phyloP scores from a whole-genome alignment of 2,329 filamentous ascomycete genomes.

The Xenosphaeropsis pyriputrescens region DNA sequence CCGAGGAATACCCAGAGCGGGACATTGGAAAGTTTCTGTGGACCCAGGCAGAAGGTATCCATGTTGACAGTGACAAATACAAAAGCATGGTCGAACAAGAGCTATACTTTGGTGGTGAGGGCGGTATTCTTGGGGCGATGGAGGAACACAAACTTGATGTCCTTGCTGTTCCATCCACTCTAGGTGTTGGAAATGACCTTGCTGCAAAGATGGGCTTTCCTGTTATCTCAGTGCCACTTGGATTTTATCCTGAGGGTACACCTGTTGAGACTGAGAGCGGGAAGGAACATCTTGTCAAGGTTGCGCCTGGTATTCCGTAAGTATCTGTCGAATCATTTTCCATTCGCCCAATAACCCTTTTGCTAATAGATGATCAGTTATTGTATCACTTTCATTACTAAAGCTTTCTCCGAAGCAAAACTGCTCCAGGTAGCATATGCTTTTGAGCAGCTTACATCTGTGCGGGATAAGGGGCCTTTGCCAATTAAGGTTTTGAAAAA shows the following conservation, averaged over 20 bases:
- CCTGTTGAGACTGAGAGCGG: constrained; percentile 26
- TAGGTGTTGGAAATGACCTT: too few species aligned
- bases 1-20: constrained; percentile 44
- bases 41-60: constrained; percentile 35
- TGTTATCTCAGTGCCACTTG: constrained; percentile 47
- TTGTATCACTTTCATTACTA: constrained; percentile 48
- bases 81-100: too few species aligned
- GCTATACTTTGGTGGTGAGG: constrained; percentile 39
- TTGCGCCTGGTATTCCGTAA: constrained; percentile 33
- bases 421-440: constrained; percentile 53
- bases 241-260: constrained; percentile 33
- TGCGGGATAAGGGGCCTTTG: too few species aligned
- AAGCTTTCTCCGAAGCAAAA: constrained; percentile 41
- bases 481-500: too few species aligned
- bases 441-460: constrained; percentile 35
- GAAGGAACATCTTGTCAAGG: constrained; percentile 33
- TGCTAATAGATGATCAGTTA: constrained; percentile 21
- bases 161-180: constrained; percentile 44
- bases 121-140: constrained; percentile 46
- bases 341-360: not conserved
- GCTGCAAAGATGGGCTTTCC: constrained; percentile 43
- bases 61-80: constrained; percentile 30
- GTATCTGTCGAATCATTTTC: constrained; percentile 1
- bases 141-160: constrained; percentile 41
- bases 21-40: constrained; percentile 42